Evolutionary conservation across 2,329 filamentous ascomycete species (phyloP).

Genomic region (Pseudocercospora pini-densiflorae): DNA sequence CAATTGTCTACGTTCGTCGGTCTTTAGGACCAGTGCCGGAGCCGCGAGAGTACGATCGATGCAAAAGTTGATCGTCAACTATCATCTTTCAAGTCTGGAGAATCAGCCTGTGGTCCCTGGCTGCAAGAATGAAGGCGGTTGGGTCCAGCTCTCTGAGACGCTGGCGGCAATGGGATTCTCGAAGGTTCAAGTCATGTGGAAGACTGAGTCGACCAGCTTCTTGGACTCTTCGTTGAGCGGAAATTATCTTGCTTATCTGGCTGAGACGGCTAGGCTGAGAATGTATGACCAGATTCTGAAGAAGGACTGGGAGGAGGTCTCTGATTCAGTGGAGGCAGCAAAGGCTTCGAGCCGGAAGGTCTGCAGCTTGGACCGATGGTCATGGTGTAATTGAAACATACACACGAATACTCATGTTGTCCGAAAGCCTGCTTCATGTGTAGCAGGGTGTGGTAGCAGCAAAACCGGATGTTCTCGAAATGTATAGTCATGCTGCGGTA

Average conservation of each 20-base stretch:
- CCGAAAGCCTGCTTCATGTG: neutral
- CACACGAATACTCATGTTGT: neutral
- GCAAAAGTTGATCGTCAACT: constrained; percentile 4
- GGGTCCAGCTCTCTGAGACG: constrained; percentile 8
- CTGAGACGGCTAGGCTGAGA: constrained; percentile 18
- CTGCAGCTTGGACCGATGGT: neutral
- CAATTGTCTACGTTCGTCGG: neutral
- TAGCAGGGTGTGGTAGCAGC: neutral
- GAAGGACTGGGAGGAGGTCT: constrained; percentile 17
- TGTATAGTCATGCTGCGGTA: neutral
- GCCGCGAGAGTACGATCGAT: neutral
- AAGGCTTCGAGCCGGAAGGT: neutral
- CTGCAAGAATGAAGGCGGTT: constrained; percentile 8
- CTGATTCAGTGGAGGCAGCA: neutral
- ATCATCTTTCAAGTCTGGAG: constrained; percentile 18
- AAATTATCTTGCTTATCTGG: constrained; percentile 21
- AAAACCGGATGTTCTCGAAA: neutral
- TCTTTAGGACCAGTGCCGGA: neutral
- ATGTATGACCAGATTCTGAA: constrained; percentile 7
- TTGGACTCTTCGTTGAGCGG: constrained; percentile 12
- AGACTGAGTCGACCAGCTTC: constrained; percentile 12
- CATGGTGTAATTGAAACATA: neutral
- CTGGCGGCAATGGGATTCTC: constrained; percentile 11
- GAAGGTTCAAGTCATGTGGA: constrained; percentile 15
- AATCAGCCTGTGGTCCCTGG: constrained; percentile 10